Evolutionary conservation across 371 early-diverging fungal genomes (phyloP).

Genomic region (Apophysomyces sp.): DNA sequence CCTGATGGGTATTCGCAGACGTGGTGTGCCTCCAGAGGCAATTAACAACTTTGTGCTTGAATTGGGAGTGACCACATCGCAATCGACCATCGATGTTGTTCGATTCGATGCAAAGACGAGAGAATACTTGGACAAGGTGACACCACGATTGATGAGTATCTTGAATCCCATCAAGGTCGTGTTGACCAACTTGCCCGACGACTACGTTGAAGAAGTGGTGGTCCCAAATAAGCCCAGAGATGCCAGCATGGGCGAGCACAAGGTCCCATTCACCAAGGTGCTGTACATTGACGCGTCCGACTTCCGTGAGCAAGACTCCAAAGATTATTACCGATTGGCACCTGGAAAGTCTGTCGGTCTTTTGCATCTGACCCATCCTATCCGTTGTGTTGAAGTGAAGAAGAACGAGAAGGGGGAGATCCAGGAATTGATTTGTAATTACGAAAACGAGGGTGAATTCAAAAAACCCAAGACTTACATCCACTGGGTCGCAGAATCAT

Average conservation of each 20-base stretch:
- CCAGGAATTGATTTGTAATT: conserved; percentile 73
- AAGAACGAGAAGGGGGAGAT: conserved; percentile 76
- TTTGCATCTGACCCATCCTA: conserved; percentile 79
- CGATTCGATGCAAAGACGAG: conserved; percentile 96
- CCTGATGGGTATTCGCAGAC: conserved; percentile 94
- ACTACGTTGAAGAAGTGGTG: conserved; percentile 68
- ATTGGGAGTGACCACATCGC: conserved; percentile 88
- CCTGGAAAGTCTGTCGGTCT: conserved; percentile 95
- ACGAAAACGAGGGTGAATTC: conserved; percentile 69
- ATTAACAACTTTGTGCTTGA: conserved; percentile 98
- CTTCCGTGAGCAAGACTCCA: conserved; percentile 89
- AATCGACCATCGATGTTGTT: conserved; percentile 87
- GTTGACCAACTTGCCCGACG: conserved; percentile 83
- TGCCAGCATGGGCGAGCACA: conserved; percentile 79
- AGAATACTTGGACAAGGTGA: conserved; percentile 89
- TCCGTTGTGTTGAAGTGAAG: conserved; percentile 82
- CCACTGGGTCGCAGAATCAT: conserved; percentile 96
- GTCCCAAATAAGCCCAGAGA: conserved; percentile 90
- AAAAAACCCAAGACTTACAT: conserved; percentile 97
- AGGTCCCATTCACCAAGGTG: conserved; percentile 84
- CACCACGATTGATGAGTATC: conserved; percentile 92
- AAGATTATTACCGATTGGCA: conserved; percentile 94
- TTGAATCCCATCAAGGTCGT: conserved; percentile 89
- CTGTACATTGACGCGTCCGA: conserved; percentile 96
- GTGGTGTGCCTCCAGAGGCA: conserved; percentile 98